These are phyloP conservation scores for Boehmeria nivea DNA, from an alignment of 306 rosid species.

Conservation along the genomic window DNA sequence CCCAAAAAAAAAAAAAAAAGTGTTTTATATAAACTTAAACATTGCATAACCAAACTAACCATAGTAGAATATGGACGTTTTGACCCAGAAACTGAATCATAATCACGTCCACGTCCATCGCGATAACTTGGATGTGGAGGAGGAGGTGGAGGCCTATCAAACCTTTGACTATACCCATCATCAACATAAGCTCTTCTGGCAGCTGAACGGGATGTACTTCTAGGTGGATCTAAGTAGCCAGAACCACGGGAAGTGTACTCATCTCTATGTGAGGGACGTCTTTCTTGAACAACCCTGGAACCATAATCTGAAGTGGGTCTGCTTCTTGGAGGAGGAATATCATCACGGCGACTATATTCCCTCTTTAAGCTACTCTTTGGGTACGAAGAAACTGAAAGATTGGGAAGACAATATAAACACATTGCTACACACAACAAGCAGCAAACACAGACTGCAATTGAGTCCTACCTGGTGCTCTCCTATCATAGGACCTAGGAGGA, in stretches of 20 bases:
- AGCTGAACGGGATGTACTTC: slow-evolving; percentile 58
- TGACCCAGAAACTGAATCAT: slow-evolving; percentile 65
- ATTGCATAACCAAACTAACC: slow-evolving; percentile 34
- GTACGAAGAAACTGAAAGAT: slow-evolving; percentile 50
- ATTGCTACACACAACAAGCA: slow-evolving; percentile 9
- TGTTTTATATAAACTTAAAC: no score
- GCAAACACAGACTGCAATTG: neutral
- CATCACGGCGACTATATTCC: slow-evolving; percentile 76
- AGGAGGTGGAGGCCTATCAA: slow-evolving; percentile 75
- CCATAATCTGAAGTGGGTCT: slow-evolving; percentile 66
- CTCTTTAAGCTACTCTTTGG: slow-evolving; percentile 76
- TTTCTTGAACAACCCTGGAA: slow-evolving; percentile 67
- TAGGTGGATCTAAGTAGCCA: slow-evolving; percentile 58
- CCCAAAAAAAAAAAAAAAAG: no score
- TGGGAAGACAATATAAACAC: neutral
- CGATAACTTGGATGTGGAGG: slow-evolving; percentile 64
- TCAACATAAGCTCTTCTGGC: slow-evolving; percentile 86
- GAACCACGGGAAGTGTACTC: slow-evolving; percentile 63
- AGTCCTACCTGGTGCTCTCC: slow-evolving; percentile 75
- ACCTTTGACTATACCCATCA: slow-evolving; percentile 71
- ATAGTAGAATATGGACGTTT: slow-evolving; percentile 75
- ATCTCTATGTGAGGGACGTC: slow-evolving; percentile 73
- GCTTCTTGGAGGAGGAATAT: slow-evolving; percentile 79
- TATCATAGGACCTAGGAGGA: slow-evolving; percentile 71
- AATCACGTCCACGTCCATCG: slow-evolving; percentile 70